Evolutionary conservation across 805 yeast genomes (phyloP).

Genomic region (Spathaspora girioi): DNA sequence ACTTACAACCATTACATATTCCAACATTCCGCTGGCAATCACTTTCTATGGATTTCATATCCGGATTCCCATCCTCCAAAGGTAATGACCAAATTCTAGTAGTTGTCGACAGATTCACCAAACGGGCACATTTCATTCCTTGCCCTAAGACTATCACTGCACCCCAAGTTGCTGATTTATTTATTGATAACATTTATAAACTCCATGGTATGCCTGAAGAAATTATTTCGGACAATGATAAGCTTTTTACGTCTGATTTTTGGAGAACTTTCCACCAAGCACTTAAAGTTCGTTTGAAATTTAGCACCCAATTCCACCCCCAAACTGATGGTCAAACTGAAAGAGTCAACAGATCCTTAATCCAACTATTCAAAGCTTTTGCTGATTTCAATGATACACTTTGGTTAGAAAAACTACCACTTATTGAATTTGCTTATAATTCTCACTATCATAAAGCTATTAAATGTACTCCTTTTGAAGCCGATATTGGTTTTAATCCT

Average conservation of each 20-base stretch:
- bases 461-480: not conserved
- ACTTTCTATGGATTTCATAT: too few relatives aligned
- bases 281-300: conserved; percentile 1
- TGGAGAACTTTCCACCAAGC: conserved; percentile 11
- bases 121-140: conserved; percentile 13
- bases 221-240: conserved; percentile 12
- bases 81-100: conserved; percentile 12
- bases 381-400: not conserved
- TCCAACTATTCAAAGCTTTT: not conserved
- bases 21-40: too few relatives aligned
- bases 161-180: conserved; percentile 1
- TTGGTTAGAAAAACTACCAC: not conserved
- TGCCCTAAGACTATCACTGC: conserved; percentile 3
- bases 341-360: conserved; percentile 2
- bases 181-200: conserved; percentile 5
- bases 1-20: too few relatives aligned
- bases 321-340: conserved; percentile 16
- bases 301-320: conserved; percentile 10
- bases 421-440: not conserved
- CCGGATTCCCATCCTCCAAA: too few relatives aligned
- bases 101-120: conserved; percentile 14
- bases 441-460: not conserved
- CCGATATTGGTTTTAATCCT: not conserved
- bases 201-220: conserved; percentile 12
- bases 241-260: conserved; percentile 7